Evolutionary conservation across 2,329 filamentous ascomycete species (phyloP), one percentile per base, ranked within the genome.

Genomic region (Saccharata proteae): DNA sequence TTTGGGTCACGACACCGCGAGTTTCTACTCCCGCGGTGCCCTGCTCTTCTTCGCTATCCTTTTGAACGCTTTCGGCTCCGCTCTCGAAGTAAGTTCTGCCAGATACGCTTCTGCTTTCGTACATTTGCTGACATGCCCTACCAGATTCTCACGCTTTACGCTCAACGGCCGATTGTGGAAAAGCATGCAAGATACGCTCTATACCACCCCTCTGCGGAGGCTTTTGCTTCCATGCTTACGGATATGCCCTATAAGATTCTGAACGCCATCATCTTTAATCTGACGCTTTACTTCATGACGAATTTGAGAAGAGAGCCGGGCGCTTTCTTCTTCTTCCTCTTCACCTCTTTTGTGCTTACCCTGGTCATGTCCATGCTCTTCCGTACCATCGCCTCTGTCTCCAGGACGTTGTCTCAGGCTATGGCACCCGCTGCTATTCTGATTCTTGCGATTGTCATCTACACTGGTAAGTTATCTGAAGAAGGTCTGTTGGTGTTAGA

Each of bases 81-180:
- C 77, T 32, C 65, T 86, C 16, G 80, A 86, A 54, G n/a, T 10
- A n/a, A 7, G 6, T 10, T 16, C 6, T 2, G 8, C 8, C 8
- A 25, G 8, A 8, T 10, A 8, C 8, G 13, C 25, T 15, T 27
- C 8, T 22, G 20, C 11, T 6, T 11, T 4, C 15, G 14, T n/a
- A 39, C 21, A 8, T 10, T 4, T 12, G 17, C 4, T 26, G 26
- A 65, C n/a, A n/a, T n/a, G n/a, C n/a, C n/a, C n/a, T n/a, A n/a
- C n/a, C n/a, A n/a, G n/a, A 86, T 88, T 52, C 56, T 86, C 16
- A 83, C 79, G 0, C 65, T 92, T 2, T 93, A 85, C 47, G 70
- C 79, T 2, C 82, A 92, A 67, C 77, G 85, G 16, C 79, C 80
- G 1, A 90, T 93, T 43, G 80, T 93, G 35, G 83, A 93, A 49